Conservation (phyloP, 805 yeast species). For the Pichia eremophila region DNA sequence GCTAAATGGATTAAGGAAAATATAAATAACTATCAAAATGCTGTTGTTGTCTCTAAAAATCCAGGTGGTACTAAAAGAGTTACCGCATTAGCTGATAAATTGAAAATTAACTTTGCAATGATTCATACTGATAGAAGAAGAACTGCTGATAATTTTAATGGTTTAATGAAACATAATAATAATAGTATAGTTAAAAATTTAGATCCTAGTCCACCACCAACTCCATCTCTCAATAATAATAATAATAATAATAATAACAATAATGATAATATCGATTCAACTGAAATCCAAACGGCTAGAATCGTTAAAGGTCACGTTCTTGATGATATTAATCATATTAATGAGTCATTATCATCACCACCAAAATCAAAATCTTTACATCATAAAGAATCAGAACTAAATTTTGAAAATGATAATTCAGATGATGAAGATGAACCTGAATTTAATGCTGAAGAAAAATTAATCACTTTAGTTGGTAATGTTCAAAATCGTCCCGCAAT, state of each 20-base stretch:
- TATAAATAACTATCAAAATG: conserved; percentile 72
- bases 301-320: conserved; percentile 96
- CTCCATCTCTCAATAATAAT: conserved; percentile 10
- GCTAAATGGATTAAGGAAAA: conserved; percentile 94
- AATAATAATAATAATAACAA: conserved; percentile 36
- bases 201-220: neutral
- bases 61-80: conserved; percentile 99
- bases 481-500: conserved; percentile 88
- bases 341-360: conserved; percentile 1
- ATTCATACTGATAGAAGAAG: conserved; percentile 97
- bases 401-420: conserved; percentile 69
- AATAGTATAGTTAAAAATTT: conserved; percentile 29
- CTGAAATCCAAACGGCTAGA: conserved; percentile 90
- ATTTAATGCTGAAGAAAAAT: conserved; percentile 59
- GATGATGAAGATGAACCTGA: conserved; percentile 79
- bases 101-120: conserved; percentile 96
- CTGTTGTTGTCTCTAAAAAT: conserved; percentile 96
- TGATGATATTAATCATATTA: conserved; percentile 44
- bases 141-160: conserved; percentile 50
- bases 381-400: conserved; percentile 20
- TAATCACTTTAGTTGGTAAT: conserved; percentile 94
- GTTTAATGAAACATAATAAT: conserved; percentile 34
- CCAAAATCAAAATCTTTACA: conserved; percentile 12
- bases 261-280: conserved; percentile 52
- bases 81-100: conserved; percentile 93